Base-by-base conservation (phyloP, 345 rosid genomes). In the Bretschneidera sinensis region DNA sequence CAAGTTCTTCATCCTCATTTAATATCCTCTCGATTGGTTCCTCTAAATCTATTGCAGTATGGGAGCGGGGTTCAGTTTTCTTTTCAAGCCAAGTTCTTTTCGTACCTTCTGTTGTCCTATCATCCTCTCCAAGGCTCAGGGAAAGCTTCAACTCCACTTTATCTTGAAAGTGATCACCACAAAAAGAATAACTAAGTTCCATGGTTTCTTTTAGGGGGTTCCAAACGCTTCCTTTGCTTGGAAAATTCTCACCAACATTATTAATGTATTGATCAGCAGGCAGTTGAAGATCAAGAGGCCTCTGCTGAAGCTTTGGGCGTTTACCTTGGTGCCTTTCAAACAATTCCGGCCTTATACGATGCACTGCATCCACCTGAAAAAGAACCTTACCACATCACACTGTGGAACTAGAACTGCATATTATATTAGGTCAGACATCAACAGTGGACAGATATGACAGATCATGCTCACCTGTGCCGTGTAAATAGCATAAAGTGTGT, bases 81-180 rank as follows among this genome's bases (percentile, higher is more conserved):
- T 65, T 59, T 48, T 51, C 59, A 51, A 68, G 56, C 56, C 52
- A 43, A 43, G 25, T 48, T 57, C 48, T 51, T 22, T 13, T 56
- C 45, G 54, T 20, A 45, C 52, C 65, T 56, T 56, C 57, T 23
- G 39, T 43, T 65, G 34, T 70, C 24, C 50, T 68, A 22, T 58
- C 35, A 21, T 62, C 69, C 48, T 2, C 65, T 64, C 74, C 72
- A 62, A 51, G 54, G 48, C 57, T 55, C 43, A 80, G 72, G 43
- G 85, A 76, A 62, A 80, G 83, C 39, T 67, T 67, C 72, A 83
- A 69, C 20, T 73, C 76, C 63, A 49, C 55, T 45, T 70, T 11
- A 54, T 61, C 64, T 20, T 66, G 51, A 24, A 57, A 33, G 21
- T 43, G n/a, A 48, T 35, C 51, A 9, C 9, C 48, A 51, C 25